Evolutionary conservation across 352 stramenopile genomes (phyloP), one percentile per base, ranked within the genome.

Genomic region (Globisporangium barbulae): DNA sequence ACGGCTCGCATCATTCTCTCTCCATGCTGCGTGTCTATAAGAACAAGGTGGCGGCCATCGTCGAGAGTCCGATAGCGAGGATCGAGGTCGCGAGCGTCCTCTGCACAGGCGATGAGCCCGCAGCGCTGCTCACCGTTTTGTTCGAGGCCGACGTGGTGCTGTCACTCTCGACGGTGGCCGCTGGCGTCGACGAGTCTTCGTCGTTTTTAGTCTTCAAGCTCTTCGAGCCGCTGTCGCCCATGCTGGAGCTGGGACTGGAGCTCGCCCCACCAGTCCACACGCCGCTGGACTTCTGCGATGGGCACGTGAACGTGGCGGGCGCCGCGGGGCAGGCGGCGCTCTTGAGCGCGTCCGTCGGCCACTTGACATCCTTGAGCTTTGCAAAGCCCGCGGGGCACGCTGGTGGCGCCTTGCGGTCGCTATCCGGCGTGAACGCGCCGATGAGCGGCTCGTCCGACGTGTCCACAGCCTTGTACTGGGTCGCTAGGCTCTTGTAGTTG

Each of bases 401-500:
- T 19, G 39, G 39, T 5, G 15, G 10, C 1, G 12, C 5, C 39
- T n/a, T 44, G 39, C 39, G 39, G 1, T 44, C 39, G 13, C 10
- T 44, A 5, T 44, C 39, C 8, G 39, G 39, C 5, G 10, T 19
- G 39, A n/a, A 44, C 1, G 39, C 39, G 10, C 39, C 5, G 1
- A 44, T 44, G 39, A n/a, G 8, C 39, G 33, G 3, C 53, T 88
- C 78, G 22, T 70, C 65, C 10, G 70, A 74, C 35, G 74, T 65
- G 53, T 72, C 57, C 0, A 61, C 73, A 10, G 68, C 55, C 8
- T 81, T 86, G 71, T 89, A 94, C 63, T 85, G 57, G 21, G 63
- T 65, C 10, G 74, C 64, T 6, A 97, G 69, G 58, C 70, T 72
- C 22, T 93, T 54, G 74, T 83, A 96, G 65, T 93, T 92, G 22